These are phyloP conservation scores for Babesia bovis DNA, from an alignment of 169 alveolate species.

Conservation along the genomic window DNA sequence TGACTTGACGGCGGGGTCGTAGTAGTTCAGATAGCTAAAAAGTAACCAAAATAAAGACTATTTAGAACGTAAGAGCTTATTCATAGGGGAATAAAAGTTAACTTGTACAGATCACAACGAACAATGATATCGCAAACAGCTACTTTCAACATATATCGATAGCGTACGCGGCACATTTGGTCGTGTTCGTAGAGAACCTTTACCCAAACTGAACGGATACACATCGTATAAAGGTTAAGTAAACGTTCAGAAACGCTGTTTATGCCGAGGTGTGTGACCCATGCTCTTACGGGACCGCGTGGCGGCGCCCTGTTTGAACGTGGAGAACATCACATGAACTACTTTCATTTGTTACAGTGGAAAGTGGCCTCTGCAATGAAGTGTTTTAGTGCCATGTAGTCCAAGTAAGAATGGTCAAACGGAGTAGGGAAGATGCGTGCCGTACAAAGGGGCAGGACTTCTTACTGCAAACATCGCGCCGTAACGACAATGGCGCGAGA, in stretches of 20 bases:
- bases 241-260: neutral
- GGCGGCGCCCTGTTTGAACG: neutral
- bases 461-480: conserved; percentile 3
- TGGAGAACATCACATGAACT: neutral
- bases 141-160: no score
- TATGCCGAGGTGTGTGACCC: conserved; percentile 1
- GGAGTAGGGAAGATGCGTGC: conserved; percentile 1
- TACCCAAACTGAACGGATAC: no score
- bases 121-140: no score
- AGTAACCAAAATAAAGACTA: neutral
- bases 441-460: neutral
- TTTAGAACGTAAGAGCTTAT: neutral
- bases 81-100: no score
- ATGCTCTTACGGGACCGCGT: conserved; percentile 1
- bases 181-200: no score
- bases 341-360: no score
- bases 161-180: no score
- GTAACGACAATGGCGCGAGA: neutral
- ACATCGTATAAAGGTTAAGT: neutral
- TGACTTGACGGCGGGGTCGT: conserved; percentile 2
- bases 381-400: no score
- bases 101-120: no score
- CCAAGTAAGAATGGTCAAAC: conserved; percentile 4
- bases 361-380: no score
- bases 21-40: neutral